Conservation (phyloP, 345 rosid species). For the Melaleuca quinquenervia region DNA sequence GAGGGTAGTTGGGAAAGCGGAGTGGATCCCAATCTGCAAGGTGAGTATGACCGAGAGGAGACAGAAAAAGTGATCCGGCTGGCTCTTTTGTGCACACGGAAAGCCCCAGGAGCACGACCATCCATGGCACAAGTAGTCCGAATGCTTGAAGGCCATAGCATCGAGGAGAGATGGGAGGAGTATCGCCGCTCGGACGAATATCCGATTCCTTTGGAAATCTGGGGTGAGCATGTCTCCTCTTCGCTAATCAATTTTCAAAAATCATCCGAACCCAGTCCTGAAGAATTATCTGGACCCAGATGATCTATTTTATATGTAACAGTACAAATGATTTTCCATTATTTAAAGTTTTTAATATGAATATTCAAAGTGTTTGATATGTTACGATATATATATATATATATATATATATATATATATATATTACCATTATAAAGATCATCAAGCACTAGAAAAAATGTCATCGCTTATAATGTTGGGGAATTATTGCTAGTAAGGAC, state of each 20-base stretch:
- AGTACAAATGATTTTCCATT: background rate
- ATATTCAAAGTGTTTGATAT: too few species aligned
- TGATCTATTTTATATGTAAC: background rate
- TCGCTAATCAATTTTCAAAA: too few species aligned
- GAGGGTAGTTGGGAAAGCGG: background rate
- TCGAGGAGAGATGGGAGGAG: background rate
- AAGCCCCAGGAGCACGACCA: background rate
- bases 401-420: too few species aligned
- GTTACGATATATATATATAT: too few species aligned
- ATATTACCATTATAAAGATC: too few species aligned
- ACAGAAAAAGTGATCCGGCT: background rate
- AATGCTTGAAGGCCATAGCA: background rate
- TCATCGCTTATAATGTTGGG: too few species aligned
- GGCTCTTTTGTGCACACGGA: background rate
- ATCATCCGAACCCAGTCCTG: fast-evolving
- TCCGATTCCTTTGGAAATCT: background rate
- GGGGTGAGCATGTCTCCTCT: too few species aligned
- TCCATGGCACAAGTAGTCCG: background rate
- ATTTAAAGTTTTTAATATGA: too few species aligned
- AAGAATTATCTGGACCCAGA: background rate
- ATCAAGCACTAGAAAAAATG: too few species aligned
- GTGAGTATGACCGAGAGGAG: background rate
- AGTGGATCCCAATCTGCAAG: background rate
- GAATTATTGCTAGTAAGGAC: too few species aligned
- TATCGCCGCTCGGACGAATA: fast-evolving